phyloP scores from a whole-genome alignment of 441 rosid species.

The Eutrema salsugineum region DNA sequence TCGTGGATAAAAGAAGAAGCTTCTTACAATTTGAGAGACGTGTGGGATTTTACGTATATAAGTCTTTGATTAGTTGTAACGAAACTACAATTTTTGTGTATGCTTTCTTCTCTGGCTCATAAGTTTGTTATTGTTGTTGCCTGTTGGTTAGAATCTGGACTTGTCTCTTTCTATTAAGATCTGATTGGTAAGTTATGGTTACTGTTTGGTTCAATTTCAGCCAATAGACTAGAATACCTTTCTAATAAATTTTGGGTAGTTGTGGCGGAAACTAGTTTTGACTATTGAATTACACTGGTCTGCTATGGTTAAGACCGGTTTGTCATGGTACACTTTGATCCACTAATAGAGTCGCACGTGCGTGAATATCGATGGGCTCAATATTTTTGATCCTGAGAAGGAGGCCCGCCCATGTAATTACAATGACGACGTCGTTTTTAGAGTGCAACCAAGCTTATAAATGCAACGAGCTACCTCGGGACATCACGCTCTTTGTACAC shows the following conservation, averaged over 20 bases:
- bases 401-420: constrained; percentile 5
- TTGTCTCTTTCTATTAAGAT: not conserved
- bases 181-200: not conserved
- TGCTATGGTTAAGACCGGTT: constrained; percentile 3
- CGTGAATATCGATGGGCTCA: not conserved
- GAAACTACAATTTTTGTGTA: not conserved
- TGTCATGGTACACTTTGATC: not conserved
- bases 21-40: constrained; percentile 1
- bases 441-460: constrained; percentile 17
- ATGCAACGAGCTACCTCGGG: not conserved
- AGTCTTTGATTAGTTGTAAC: constrained; percentile 11
- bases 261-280: not conserved
- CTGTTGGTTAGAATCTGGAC: constrained; percentile 12
- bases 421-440: not conserved
- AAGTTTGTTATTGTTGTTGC: not conserved
- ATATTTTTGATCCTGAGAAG: not conserved
- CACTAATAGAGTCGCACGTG: not conserved
- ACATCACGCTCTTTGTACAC: constrained; percentile 29
- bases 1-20: constrained; percentile 12
- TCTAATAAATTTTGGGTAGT: not conserved
- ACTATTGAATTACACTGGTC: not conserved
- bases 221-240: not conserved
- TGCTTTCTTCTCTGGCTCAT: not conserved
- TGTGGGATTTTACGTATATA: not conserved
- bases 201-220: not conserved